A percentile compares a stretch with the other conserved stretches of the same genome.
Evolutionary conservation across 805 yeast species (phyloP).

Genomic region (Kuraishia hungarica): DNA sequence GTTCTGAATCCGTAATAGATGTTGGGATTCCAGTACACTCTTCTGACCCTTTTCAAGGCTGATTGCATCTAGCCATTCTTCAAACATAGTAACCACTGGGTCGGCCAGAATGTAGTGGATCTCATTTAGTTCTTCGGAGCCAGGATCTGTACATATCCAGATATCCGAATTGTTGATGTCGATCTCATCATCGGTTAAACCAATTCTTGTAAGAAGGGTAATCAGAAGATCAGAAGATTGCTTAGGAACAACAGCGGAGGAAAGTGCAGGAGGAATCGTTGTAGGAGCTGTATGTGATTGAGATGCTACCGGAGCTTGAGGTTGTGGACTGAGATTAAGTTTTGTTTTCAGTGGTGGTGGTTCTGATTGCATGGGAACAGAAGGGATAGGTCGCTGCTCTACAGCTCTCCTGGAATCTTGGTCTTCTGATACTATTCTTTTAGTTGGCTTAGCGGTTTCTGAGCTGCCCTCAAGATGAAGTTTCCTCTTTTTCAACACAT

Average conservation of each 20-base stretch:
- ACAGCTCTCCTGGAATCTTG: too few species aligned
- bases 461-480: background rate
- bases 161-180: constrained; percentile 5
- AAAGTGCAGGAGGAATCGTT: background rate
- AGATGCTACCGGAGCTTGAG: background rate
- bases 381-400: background rate
- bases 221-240: background rate
- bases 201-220: constrained; percentile 5
- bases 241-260: constrained; percentile 2
- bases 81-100: background rate
- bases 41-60: background rate
- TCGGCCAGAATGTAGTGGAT: background rate
- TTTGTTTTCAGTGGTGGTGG: background rate
- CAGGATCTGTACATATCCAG: background rate
- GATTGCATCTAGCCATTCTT: background rate
- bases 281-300: background rate
- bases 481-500: background rate
- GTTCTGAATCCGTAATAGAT: constrained; percentile 23
- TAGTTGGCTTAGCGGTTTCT: background rate
- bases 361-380: background rate
- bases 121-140: background rate
- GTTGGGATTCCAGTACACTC: background rate
- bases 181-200: constrained; percentile 17
- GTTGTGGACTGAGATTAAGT: background rate
- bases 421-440: background rate